Percentiles rank a stretch among this genome's conserved stretches.
These are phyloP conservation scores for Westerdykella ornata DNA, from an alignment of 2,329 filamentous ascomycete species.

Conservation along the genomic window DNA sequence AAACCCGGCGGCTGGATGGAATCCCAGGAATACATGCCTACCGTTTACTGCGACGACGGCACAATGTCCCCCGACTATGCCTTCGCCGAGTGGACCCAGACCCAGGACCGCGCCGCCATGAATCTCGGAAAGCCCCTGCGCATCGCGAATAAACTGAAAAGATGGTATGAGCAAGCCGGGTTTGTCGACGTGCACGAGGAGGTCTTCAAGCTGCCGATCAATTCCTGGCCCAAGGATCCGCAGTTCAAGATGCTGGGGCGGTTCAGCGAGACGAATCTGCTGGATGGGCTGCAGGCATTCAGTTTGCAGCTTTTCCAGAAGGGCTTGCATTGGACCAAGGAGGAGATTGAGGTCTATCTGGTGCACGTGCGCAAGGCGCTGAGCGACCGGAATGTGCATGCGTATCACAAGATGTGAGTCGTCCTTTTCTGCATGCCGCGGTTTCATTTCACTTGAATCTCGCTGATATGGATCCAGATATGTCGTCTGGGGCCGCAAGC, in stretches of 20 bases:
- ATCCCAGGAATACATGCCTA: slow-evolving; percentile 40
- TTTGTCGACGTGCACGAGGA: slow-evolving; percentile 52
- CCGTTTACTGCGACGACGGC: slow-evolving; percentile 48
- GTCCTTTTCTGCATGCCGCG: neutral
- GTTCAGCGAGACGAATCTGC: slow-evolving; percentile 45
- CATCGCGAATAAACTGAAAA: slow-evolving; percentile 49
- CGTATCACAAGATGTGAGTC: slow-evolving; percentile 40
- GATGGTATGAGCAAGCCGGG: slow-evolving; percentile 51
- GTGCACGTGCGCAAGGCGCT: slow-evolving; percentile 39
- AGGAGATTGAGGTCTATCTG: slow-evolving; percentile 43
- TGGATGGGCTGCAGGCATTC: slow-evolving; percentile 42
- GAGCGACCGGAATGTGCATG: slow-evolving; percentile 36
- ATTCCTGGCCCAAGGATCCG: slow-evolving; percentile 47
- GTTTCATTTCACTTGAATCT: neutral
- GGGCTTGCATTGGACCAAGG: slow-evolving; percentile 39
- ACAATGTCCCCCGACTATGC: slow-evolving; percentile 47
- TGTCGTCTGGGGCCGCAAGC: slow-evolving; percentile 26
- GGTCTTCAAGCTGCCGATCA: slow-evolving; percentile 48
- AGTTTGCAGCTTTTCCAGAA: slow-evolving; percentile 40
- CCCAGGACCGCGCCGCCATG: slow-evolving; percentile 42
- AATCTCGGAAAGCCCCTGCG: slow-evolving; percentile 44
- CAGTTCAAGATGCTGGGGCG: slow-evolving; percentile 45
- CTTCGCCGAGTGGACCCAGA: slow-evolving; percentile 44
- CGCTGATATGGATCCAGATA: slow-evolving; percentile 11
- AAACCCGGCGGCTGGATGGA: slow-evolving; percentile 52